Base-by-base conservation (phyloP, 2,329 filamentous ascomycete species). In the Epicoccum nigrum region DNA sequence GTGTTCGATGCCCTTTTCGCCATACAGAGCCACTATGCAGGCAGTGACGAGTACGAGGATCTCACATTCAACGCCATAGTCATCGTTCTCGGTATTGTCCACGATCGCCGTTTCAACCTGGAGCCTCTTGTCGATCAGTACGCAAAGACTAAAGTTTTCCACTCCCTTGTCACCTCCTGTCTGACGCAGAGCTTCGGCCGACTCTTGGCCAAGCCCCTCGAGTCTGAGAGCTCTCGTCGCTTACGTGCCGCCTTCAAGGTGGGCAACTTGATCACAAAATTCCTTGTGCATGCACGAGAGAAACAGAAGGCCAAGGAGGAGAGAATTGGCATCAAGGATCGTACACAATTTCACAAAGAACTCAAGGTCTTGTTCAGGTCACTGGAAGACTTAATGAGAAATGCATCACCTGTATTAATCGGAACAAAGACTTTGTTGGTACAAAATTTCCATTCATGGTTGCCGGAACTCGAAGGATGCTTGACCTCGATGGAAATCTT, bases 401-500 rank as follows among this genome's bases (percentile, higher is more conserved):
- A 91, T 70, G 81, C 86, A 1, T 89, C 91, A 2, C 89, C 94
- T 0, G 86, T 92, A 15, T 78, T 97, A 19, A 89, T 97, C 12
- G 94, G 94, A 27, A 97, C 90, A 57, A 96, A 99, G 75, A 97
- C 94, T 0, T 79, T 99, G 41, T 86, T 95, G 2, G 92, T 97
- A 11, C 94, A 99, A 73, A 91, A 97, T 71, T 96, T 97, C 71
- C 93, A 97, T 69, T 89, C 90, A 0, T 99, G 94, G 94, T 79
- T 99, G n/a, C 93, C 94, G 0, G 93, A 97, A 69, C 83, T 99
- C 8, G 81, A 85, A 0, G 85, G 87, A 1, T 80, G 94, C 30
- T 81, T 97, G 67, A 84, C 83, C 4, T 86, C 87, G 0, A 88
- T 92, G 63, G 93, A 97, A 70, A 93, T 97, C 37, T 78, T 97